Evolutionary conservation across 495 filamentous ascomycete species (phyloP).

Genomic region (Tuber umbilicatum): DNA sequence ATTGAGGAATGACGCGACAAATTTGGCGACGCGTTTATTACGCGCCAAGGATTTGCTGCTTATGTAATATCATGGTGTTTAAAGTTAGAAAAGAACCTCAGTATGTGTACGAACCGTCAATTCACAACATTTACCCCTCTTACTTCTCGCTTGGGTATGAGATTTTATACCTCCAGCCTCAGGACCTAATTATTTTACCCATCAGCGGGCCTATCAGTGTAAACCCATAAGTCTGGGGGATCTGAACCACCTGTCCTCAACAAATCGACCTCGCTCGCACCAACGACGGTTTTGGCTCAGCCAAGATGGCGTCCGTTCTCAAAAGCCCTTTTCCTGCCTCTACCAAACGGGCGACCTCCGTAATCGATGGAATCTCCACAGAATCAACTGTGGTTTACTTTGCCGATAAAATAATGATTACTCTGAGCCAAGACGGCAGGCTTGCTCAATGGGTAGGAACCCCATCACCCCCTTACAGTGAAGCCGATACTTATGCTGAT

Average conservation of each 20-base stretch:
- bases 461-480: neutral
- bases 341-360: conserved; percentile 60
- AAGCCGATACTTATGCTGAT: conserved; percentile 27
- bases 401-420: conserved; percentile 87
- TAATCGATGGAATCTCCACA: conserved; percentile 61
- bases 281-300: neutral
- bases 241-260: neutral
- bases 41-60: neutral
- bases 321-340: conserved; percentile 62
- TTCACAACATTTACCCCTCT: neutral
- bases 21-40: neutral
- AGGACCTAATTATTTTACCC: neutral
- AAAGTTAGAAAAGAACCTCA: neutral
- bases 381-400: conserved; percentile 66
- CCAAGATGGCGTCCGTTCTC: conserved; percentile 24
- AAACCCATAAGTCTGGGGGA: neutral
- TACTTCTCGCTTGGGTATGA: neutral
- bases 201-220: neutral
- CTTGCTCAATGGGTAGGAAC: conserved; percentile 80
- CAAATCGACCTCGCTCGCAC: neutral
- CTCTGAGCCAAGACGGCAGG: conserved; percentile 76
- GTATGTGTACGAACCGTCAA: neutral
- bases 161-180: neutral
- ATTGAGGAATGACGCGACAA: neutral
- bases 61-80: neutral